Evolutionary conservation across 2,329 filamentous ascomycete genomes (phyloP), one percentile per base, ranked within the genome.

Genomic region (Pseudogymnoascus sp.): DNA sequence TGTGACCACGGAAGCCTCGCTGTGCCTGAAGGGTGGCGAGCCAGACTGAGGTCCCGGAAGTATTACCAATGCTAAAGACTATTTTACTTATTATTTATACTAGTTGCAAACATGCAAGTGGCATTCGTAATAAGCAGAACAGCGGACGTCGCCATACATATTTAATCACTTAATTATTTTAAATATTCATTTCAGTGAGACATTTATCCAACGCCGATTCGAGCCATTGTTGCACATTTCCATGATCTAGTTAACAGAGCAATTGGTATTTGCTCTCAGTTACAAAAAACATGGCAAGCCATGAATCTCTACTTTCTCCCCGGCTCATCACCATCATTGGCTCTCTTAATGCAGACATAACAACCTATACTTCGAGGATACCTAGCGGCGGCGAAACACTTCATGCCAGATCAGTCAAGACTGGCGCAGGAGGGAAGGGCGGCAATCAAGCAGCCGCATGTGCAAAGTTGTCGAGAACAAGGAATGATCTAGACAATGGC

Each of bases 341-440:
- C 14, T 65, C 64, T 18, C 50, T 66, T n/a, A 66, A 66, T 31
- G 50, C 34, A 14, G 65, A 66, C 60, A 60, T 66, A 16, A 62
- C 46, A 34, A 62, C 60, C 4, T 64, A 60, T 37, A 66, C 65
- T 8, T 31, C 64, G 7, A 62, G 65, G 5, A 62, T 63, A 25
- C 65, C 64, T 6, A 36, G 12, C 3, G 46, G 46, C 34, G 64
- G 64, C 23, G 64, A 65, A 46, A 66, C 64, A n/a, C 31, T 64
- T 11, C 44, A 59, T 25, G 64, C 63, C 21, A 66, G 25, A 21
- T 66, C 64, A 23, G 42, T 66, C 34, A 46, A 40, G 21, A 36
- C 42, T 31, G 14, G 44, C 23, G 61, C 64, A 6, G 64, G 62
- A 16, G 64, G 63, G 25, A 66, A 66, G 46, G 64, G 64, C 23